Base-by-base conservation (phyloP, 805 yeast genomes). In the Starmerella ratchasimensis region DNA sequence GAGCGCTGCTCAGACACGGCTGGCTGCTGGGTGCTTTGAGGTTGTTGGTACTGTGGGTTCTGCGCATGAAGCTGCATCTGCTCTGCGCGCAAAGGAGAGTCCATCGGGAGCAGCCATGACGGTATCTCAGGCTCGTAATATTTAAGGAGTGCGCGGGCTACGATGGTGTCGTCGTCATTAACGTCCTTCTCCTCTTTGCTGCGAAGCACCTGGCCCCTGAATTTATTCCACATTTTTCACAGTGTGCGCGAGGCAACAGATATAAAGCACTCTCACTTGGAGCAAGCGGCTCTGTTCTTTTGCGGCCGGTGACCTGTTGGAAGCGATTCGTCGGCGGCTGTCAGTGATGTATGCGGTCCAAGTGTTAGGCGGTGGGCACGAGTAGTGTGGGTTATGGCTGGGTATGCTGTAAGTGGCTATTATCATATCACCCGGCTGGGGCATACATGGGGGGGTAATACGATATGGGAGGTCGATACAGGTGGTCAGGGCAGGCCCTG, bases 101-200 rank as follows among this genome's bases (percentile, higher is more conserved):
- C 41, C 3, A 33, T 30, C 16, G 38, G 38, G 2, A 28, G 54
- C 13, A 58, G 53, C 63, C 63, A 58, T 9, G 33, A 35, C 4
- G 63, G 63, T 14, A 50, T 36, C 9, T 39, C 41, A 17, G 51
- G 49, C 11, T 41, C 48, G 43, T 67, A 68, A 49, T 52, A 63
- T 34, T 58, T 56, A 9, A 64, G 62, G 31, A 68, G 43, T 1
- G 71, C 65, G 40, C 67, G 60, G 41, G 65, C 67, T 4, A 68
- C 57, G 6, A 66, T 56, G 0, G 73, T 68, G 23, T 66, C 58
- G 10, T 59, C 59, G 19, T 60, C 59, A 1, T 58, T 46, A 22
- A 58, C 61, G 42, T 68, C 72, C 30, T 56, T 52, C 33, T 68
- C 72, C 5, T 52, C 39, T 14, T 49, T 41, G 7, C 48, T 45